Evolutionary conservation across 2,329 filamentous ascomycete genomes (phyloP).

Genomic region (Fusarium caatingaense): DNA sequence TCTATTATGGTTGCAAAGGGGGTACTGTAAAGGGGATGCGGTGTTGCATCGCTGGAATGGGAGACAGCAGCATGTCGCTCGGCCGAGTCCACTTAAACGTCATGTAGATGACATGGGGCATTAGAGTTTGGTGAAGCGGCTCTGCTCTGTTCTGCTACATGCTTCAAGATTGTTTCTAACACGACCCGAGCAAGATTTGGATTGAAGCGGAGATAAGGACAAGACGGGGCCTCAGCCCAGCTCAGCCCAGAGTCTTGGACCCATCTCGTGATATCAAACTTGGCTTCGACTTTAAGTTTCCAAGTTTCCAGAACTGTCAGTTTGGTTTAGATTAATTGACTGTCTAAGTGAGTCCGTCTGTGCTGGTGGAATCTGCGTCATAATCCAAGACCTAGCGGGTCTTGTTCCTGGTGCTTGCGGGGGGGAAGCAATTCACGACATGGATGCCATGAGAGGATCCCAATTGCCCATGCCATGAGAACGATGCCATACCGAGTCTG

Average conservation of each 20-base stretch:
- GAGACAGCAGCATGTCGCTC: conserved; percentile 6
- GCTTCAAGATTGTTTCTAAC: conserved; percentile 3
- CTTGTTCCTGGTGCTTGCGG: conserved; percentile 16
- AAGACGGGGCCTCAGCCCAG: neutral
- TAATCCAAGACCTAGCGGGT: conserved; percentile 31
- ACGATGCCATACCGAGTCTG: neutral
- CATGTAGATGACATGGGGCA: conserved; percentile 28
- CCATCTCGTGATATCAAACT: conserved; percentile 4
- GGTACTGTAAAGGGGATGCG: neutral
- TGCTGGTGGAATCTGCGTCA: conserved; percentile 34
- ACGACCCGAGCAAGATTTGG: neutral
- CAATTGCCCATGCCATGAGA: conserved; percentile 7
- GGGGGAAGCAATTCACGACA: conserved; percentile 29
- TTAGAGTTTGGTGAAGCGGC: conserved; percentile 36
- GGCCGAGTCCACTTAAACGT: conserved; percentile 34
- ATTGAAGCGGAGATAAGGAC: neutral
- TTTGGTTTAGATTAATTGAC: conserved; percentile 4
- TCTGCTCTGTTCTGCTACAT: conserved; percentile 21
- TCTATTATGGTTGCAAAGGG: neutral
- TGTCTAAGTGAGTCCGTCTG: neutral
- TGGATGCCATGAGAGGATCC: conserved; percentile 25
- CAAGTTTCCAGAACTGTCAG: conserved; percentile 14
- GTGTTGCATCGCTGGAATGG: conserved; percentile 15
- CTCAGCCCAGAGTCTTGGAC: neutral
- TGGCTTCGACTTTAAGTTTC: neutral